phyloP scores from a whole-genome alignment of 2,329 filamentous ascomycete species.

The Pestalotiopsis sp. region DNA sequence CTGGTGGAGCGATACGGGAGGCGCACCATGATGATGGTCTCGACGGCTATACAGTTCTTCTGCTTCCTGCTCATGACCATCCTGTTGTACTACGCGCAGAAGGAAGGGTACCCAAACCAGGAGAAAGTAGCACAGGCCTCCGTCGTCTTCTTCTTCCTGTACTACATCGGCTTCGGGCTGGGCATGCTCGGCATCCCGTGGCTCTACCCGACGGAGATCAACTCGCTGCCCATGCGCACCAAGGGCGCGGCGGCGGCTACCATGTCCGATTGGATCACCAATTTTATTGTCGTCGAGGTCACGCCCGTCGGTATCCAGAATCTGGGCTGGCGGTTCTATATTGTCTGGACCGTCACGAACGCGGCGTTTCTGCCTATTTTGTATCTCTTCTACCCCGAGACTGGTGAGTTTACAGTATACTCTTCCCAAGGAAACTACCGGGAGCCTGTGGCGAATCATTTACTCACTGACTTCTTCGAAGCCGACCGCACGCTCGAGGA shows the following conservation, averaged over 20 bases:
- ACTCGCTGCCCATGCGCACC: conserved; percentile 41
- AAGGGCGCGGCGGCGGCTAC: conserved; percentile 39
- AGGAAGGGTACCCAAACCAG: conserved; percentile 18
- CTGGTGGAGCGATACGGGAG: conserved; percentile 32
- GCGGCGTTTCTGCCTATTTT: conserved; percentile 43
- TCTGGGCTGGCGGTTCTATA: conserved; percentile 51
- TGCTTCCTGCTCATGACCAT: conserved; percentile 33
- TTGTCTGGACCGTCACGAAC: conserved; percentile 51
- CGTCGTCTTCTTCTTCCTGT: conserved; percentile 34
- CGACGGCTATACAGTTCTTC: conserved; percentile 27
- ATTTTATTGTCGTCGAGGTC: conserved; percentile 34
- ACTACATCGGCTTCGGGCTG: conserved; percentile 32
- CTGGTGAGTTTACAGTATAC: too few relatives aligned
- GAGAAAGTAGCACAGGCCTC: conserved; percentile 28
- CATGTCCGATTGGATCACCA: conserved; percentile 38
- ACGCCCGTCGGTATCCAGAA: conserved; percentile 36
- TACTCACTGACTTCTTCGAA: too few relatives aligned
- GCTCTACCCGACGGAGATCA: conserved; percentile 45
- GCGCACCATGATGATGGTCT: conserved; percentile 32
- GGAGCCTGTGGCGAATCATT: too few relatives aligned
- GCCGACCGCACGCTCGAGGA: conserved; percentile 25
- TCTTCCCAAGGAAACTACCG: too few relatives aligned
- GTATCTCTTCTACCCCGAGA: conserved; percentile 49
- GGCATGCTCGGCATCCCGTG: conserved; percentile 40
- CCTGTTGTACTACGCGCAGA: conserved; percentile 25